phyloP scores from a whole-genome alignment of 192 early-diverging fungal species.

The Backusella liffmaniae region DNA sequence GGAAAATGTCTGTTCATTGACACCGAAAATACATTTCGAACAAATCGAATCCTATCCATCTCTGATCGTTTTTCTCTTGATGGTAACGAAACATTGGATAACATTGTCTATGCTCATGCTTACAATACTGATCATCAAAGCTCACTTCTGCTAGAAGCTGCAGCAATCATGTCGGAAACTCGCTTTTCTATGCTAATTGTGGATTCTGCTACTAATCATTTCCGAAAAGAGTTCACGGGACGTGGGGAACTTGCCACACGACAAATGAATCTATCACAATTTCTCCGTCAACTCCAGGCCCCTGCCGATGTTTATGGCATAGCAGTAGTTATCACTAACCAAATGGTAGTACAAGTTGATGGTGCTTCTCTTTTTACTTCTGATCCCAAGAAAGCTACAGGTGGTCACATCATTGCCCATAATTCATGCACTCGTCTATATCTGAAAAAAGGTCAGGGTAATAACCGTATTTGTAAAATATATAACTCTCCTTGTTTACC shows the following conservation, averaged over 20 bases:
- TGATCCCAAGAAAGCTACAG: slow-evolving; percentile 93
- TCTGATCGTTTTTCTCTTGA: slow-evolving; percentile 80
- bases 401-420: slow-evolving; percentile 97
- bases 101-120: slow-evolving; percentile 93
- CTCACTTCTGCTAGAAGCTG: slow-evolving; percentile 77
- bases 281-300: slow-evolving; percentile 79
- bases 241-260: slow-evolving; percentile 92
- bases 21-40: slow-evolving; percentile 95
- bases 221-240: slow-evolving; percentile 93
- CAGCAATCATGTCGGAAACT: slow-evolving; percentile 88
- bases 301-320: slow-evolving; percentile 97
- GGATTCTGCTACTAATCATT: slow-evolving; percentile 89
- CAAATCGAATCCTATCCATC: slow-evolving; percentile 80
- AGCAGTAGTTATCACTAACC: slow-evolving; percentile 96
- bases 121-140: slow-evolving; percentile 97
- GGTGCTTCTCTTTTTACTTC: slow-evolving; percentile 86
- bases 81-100: slow-evolving; percentile 86
- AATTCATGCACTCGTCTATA: slow-evolving; percentile 90
- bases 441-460: slow-evolving; percentile 86
- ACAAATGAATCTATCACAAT: slow-evolving; percentile 92
- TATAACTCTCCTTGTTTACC: slow-evolving; percentile 95
- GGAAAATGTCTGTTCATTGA: slow-evolving; percentile 97
- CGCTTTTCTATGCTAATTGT: slow-evolving; percentile 88
- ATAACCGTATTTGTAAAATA: slow-evolving; percentile 93
- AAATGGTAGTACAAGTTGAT: slow-evolving; percentile 94